Conservation (phyloP, 306 rosid species). For the Begonia fuchsioides region DNA sequence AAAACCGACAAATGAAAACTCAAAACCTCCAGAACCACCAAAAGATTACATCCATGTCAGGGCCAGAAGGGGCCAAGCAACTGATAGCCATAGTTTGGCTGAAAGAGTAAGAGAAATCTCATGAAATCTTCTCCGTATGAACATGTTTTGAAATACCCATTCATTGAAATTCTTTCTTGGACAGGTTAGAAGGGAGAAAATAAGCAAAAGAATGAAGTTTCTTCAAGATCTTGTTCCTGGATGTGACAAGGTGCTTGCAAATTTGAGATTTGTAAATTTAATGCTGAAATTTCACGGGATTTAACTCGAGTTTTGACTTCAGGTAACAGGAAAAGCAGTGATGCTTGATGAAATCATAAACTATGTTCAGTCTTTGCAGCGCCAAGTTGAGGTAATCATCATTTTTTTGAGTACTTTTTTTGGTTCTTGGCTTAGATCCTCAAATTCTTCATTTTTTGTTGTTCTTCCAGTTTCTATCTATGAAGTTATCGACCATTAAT, state of each 20-base stretch:
- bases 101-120: slow-evolving; percentile 44
- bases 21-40: slow-evolving; percentile 49
- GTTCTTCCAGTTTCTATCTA: slow-evolving; percentile 41
- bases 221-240: slow-evolving; percentile 96
- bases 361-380: slow-evolving; percentile 69
- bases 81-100: slow-evolving; percentile 93
- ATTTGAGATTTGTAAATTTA: slow-evolving; percentile 5
- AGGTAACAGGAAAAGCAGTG: slow-evolving; percentile 92
- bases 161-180: not conserved
- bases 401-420: slow-evolving; percentile 1
- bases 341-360: slow-evolving; percentile 94
- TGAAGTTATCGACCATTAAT: slow-evolving; percentile 47
- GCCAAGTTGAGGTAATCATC: slow-evolving; percentile 43
- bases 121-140: not conserved
- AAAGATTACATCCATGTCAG: slow-evolving; percentile 89
- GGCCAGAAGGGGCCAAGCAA: slow-evolving; percentile 94
- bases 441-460: slow-evolving; percentile 3
- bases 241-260: slow-evolving; percentile 63
- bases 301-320: slow-evolving; percentile 6
- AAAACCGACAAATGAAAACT: slow-evolving; percentile 24
- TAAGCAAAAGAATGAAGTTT: slow-evolving; percentile 87
- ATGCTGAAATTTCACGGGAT: not conserved
- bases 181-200: slow-evolving; percentile 91
- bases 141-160: slow-evolving; percentile 4
- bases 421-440: not conserved